Evolutionary conservation across 192 early-diverging fungal species (phyloP).

Genomic region (Dimargaris cristalligena): DNA sequence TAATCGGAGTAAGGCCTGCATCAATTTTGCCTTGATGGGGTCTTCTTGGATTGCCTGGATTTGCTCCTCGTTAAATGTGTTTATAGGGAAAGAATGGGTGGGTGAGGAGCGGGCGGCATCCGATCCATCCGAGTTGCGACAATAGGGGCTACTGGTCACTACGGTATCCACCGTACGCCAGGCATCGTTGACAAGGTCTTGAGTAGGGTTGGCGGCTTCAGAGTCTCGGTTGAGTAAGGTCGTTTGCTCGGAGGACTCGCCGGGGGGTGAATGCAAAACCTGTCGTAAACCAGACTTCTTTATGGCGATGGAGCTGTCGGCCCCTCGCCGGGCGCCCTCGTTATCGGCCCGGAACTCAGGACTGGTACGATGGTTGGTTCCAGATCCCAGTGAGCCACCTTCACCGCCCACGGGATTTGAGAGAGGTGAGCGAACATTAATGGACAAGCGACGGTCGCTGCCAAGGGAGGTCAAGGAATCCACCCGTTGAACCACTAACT

Average conservation of each 20-base stretch:
- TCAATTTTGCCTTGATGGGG: conserved; percentile 10
- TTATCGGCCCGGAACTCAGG: background rate
- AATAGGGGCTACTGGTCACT: background rate
- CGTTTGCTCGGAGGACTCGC: no score
- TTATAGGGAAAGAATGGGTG: background rate
- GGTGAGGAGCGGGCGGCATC: background rate
- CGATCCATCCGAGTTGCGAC: background rate
- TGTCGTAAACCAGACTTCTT: background rate
- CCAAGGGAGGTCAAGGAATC: background rate
- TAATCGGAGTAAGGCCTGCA: conserved; percentile 21
- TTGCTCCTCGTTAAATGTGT: conserved; percentile 4
- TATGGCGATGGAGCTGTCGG: background rate
- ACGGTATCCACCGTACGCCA: conserved; percentile 6
- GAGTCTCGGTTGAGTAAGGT: no score
- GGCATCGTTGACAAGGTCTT: background rate
- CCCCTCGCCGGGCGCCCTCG: background rate
- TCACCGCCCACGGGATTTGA: background rate
- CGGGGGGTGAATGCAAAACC: background rate
- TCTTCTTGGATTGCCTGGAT: conserved; percentile 1
- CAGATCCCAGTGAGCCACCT: background rate
- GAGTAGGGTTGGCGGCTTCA: background rate
- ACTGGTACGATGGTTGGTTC: background rate
- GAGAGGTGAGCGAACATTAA: background rate
- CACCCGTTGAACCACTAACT: background rate
- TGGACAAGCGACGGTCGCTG: background rate